Base-by-base conservation (phyloP, 176 grass and related monocot species). In the Dactylis glomerata region DNA sequence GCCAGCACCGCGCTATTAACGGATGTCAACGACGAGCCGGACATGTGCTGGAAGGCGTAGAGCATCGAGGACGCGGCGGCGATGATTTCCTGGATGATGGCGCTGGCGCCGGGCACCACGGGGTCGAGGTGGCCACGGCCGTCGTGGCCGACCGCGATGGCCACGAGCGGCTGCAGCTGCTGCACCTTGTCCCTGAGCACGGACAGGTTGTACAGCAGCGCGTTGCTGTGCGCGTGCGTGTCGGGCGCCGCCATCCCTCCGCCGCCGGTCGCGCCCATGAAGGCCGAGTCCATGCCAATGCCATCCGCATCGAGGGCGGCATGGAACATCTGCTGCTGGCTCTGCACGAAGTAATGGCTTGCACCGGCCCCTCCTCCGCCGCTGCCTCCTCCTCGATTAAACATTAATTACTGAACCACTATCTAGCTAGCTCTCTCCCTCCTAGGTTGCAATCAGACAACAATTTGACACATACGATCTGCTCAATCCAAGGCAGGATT, bases 141-240 rank as follows among this genome's bases (percentile, higher is more conserved):
- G 12, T 28, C 79, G 22, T 87, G 89, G 7, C 83, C 74, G 28
- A 92, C 47, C 4, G 71, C 87, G 31, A 90, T 10, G 62, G 42
- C 81, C 27, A 95, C 91, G 26, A 98, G 93, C 26, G 81, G 89
- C 51, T 98, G 89, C 62, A 98, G 83, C 87, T 98, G 91, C 31
- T 89, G 91, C 70, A 98, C 84, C 82, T 90, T 95, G 41, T 95
- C 89, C 86, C 68, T 95, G 11, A 95, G 82, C 28, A 92, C 44
- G 19, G 89, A 78, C 10, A 95, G 77, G 54, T 92, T 87, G 81
- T 95, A 90, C 23, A 93, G 40, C 27, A 95, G 82, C 44, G 87
- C 34, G 82, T 89, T 83, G 80, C 78, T 82, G 36, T 82, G 69
- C 41, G 69, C 19, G 63, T 69, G 69, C 23, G 41, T 23, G 63